Conservation (phyloP, 139 green algal species). For the Axilococcus clingmanii region DNA sequence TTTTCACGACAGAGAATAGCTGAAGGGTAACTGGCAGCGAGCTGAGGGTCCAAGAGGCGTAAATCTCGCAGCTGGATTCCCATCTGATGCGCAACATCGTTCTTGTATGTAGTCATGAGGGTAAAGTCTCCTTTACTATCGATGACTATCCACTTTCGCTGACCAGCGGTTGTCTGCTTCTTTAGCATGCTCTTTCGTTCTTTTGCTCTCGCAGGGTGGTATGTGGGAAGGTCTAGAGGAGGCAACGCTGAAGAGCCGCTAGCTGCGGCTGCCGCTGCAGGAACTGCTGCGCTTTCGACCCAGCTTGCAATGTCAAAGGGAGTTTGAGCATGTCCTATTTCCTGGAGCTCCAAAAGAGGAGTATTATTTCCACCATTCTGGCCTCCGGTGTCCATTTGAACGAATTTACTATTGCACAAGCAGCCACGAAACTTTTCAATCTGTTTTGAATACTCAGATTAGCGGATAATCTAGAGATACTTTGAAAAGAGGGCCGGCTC, state of each 20-base stretch:
- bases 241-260: neutral
- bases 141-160: constrained; percentile 17
- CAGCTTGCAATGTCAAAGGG: constrained; percentile 10
- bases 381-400: too few relatives aligned
- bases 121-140: neutral
- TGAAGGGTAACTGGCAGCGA: constrained; percentile 33
- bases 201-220: neutral
- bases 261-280: neutral
- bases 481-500: too few relatives aligned
- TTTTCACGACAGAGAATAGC: constrained; percentile 33
- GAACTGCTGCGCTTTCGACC: constrained; percentile 12
- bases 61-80: constrained; percentile 29
- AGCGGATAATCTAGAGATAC: too few relatives aligned
- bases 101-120: constrained; percentile 17
- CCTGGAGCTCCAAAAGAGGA: too few relatives aligned
- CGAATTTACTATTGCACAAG: too few relatives aligned
- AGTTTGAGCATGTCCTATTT: too few relatives aligned
- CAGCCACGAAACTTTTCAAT: too few relatives aligned
- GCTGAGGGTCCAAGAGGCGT: constrained; percentile 28
- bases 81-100: constrained; percentile 11
- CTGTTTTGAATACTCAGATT: too few relatives aligned
- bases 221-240: neutral
- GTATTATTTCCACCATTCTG: too few relatives aligned
- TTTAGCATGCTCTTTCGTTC: constrained; percentile 3
- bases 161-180: neutral